Evolutionary conservation across 495 filamentous ascomycete genomes (phyloP).

Genomic region (Hyaloscypha finlandica): DNA sequence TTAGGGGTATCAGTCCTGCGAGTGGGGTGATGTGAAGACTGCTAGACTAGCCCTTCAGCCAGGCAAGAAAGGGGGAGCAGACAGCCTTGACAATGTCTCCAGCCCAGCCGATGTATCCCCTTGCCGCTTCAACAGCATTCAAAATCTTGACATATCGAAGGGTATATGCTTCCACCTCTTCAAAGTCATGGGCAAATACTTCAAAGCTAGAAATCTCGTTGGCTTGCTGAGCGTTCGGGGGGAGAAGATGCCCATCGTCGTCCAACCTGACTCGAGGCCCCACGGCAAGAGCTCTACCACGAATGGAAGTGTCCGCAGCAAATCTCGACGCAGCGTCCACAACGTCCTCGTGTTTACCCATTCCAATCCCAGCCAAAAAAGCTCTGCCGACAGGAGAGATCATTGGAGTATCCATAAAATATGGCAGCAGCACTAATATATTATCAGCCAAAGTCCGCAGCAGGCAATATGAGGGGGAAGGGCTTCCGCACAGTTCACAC

Average conservation of each 20-base stretch:
- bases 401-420: conserved; percentile 68
- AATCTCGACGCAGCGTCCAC: conserved; percentile 51
- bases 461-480: too few species aligned
- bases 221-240: conserved; percentile 28
- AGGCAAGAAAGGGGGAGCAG: conserved; percentile 17
- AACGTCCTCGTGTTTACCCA: conserved; percentile 55
- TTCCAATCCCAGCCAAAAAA: conserved; percentile 54
- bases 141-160: conserved; percentile 48
- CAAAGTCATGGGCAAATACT: conserved; percentile 58
- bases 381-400: conserved; percentile 40
- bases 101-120: conserved; percentile 52
- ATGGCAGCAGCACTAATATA: conserved; percentile 53
- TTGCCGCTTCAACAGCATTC: conserved; percentile 44
- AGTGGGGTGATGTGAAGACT: not conserved
- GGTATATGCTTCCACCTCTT: conserved; percentile 52
- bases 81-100: conserved; percentile 46
- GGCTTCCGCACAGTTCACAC: conserved; percentile 47
- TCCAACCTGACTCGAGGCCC: conserved; percentile 54
- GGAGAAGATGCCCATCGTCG: conserved; percentile 42
- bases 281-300: conserved; percentile 52
- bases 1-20: too few species aligned
- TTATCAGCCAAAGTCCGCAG: not conserved
- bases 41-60: not conserved
- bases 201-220: conserved; percentile 54
- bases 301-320: conserved; percentile 50